Percentiles rank a stretch among this genome's conserved stretches.
Evolutionary conservation across 2,329 filamentous ascomycete species (phyloP).

Genomic region (Aspergillus ochraceus): DNA sequence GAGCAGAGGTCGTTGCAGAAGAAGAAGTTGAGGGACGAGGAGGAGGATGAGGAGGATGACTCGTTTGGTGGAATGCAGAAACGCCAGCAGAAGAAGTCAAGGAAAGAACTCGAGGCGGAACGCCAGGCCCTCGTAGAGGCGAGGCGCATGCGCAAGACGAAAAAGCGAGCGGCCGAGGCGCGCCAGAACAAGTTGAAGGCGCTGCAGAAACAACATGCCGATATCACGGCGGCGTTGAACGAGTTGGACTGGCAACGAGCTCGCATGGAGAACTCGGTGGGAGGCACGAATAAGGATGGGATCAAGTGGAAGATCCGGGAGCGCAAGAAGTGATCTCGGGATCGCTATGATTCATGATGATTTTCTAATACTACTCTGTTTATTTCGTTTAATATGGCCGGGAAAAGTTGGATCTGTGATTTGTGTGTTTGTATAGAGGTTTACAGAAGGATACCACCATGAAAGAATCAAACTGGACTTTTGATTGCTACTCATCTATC

Average conservation of each 20-base stretch:
- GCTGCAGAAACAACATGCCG: constrained; percentile 54
- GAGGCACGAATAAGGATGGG: constrained; percentile 63
- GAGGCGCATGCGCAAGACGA: constrained; percentile 45
- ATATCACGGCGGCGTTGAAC: constrained; percentile 56
- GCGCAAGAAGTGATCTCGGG: constrained; percentile 47
- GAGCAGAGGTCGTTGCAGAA: constrained; percentile 34
- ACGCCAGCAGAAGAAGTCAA: constrained; percentile 38
- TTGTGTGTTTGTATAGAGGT: constrained; percentile 7
- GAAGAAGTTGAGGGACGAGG: constrained; percentile 17
- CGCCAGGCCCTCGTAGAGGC: constrained; percentile 38
- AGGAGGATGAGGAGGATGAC: constrained; percentile 23
- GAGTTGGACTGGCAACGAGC: constrained; percentile 61
- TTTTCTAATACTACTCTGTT: not conserved
- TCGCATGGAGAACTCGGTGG: constrained; percentile 60
- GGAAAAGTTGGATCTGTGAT: not conserved
- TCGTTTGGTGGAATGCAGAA: constrained; percentile 16
- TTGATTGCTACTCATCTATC: not conserved
- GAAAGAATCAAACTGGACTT: not conserved
- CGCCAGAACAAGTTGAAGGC: constrained; percentile 52
- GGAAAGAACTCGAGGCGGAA: constrained; percentile 46
- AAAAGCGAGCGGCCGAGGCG: constrained; percentile 50
- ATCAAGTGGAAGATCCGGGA: constrained; percentile 65
- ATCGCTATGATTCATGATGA: constrained; percentile 8
- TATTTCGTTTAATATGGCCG: constrained; percentile 8
- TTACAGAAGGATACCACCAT: constrained; percentile 20